Conservation (phyloP, 768 basidiomycete genomes). For the Trametes coccinea region DNA sequence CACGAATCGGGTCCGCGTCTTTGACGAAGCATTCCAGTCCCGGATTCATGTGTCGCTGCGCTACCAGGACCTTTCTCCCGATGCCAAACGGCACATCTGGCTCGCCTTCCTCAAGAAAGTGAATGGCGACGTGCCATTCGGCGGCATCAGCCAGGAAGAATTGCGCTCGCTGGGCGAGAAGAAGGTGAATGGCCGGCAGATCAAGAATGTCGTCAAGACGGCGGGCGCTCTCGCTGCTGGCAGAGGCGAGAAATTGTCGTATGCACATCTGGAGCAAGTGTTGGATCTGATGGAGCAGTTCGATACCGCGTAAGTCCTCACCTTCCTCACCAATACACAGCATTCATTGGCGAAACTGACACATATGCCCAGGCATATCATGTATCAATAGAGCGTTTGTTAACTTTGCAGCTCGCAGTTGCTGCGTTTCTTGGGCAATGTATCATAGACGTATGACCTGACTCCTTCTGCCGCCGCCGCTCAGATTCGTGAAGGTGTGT, state of each 20-base stretch:
- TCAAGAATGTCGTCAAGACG: constrained; percentile 69
- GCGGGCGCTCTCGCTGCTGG: constrained; percentile 60
- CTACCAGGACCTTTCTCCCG: constrained; percentile 55
- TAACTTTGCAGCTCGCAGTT: not conserved
- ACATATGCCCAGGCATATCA: constrained; percentile 9
- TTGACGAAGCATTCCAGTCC: constrained; percentile 39
- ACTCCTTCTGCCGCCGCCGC: no score
- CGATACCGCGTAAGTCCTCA: constrained; percentile 26
- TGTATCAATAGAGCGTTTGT: constrained; percentile 20
- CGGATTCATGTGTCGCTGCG: constrained; percentile 45
- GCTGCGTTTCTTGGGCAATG: not conserved
- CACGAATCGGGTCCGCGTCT: constrained; percentile 40
- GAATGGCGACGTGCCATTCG: constrained; percentile 27
- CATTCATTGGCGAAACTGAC: not conserved
- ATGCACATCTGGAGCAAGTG: constrained; percentile 54
- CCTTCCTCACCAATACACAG: not conserved
- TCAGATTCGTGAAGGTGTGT: not conserved
- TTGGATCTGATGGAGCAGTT: constrained; percentile 66
- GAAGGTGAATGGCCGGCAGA: constrained; percentile 63
- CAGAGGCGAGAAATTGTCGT: constrained; percentile 46
- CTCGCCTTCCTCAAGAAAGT: constrained; percentile 53
- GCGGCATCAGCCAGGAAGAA: constrained; percentile 42
- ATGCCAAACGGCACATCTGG: constrained; percentile 63
- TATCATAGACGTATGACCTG: not conserved
- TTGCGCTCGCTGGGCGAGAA: constrained; percentile 48